These are phyloP conservation scores for Didymella arachidicola DNA, from an alignment of 2,329 filamentous ascomycete genomes.

Conservation along the genomic window DNA sequence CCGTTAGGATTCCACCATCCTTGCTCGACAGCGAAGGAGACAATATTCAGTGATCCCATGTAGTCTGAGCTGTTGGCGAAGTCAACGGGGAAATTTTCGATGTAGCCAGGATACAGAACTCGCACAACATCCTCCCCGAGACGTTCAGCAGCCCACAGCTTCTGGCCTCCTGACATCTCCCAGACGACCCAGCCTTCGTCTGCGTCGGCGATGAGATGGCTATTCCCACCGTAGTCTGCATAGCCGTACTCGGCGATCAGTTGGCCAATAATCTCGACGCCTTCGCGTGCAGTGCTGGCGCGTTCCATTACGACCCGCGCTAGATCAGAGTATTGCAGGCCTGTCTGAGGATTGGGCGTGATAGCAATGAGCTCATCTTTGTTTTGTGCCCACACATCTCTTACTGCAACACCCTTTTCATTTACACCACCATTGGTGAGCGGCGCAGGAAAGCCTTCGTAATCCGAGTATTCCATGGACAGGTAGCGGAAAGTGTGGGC, in stretches of 20 bases:
- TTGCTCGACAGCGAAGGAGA: constrained; percentile 47
- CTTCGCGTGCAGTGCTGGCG: constrained; percentile 52
- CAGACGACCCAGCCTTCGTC: constrained; percentile 49
- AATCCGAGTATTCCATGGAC: constrained; percentile 52
- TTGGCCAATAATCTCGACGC: constrained; percentile 54
- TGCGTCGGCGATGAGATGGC: constrained; percentile 54
- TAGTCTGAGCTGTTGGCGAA: constrained; percentile 42
- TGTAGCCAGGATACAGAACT: constrained; percentile 49
- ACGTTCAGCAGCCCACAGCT: constrained; percentile 49
- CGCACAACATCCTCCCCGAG: constrained; percentile 43
- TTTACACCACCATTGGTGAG: constrained; percentile 57
- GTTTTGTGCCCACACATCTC: constrained; percentile 55
- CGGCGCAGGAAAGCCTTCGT: constrained; percentile 54
- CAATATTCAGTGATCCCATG: constrained; percentile 46
- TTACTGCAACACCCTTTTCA: constrained; percentile 53
- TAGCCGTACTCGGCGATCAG: constrained; percentile 53
- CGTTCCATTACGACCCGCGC: constrained; percentile 53
- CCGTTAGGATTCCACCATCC: constrained; percentile 47
- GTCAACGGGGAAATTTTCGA: constrained; percentile 47
- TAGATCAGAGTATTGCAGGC: constrained; percentile 54
- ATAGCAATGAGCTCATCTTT: constrained; percentile 52
- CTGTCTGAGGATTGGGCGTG: constrained; percentile 53
- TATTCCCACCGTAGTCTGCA: constrained; percentile 55
- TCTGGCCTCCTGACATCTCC: constrained; percentile 47
- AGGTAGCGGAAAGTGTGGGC: constrained; percentile 46